Evolutionary conservation across 2,329 filamentous ascomycete genomes (phyloP).

Genomic region (Aspergillus pseudonomiae): DNA sequence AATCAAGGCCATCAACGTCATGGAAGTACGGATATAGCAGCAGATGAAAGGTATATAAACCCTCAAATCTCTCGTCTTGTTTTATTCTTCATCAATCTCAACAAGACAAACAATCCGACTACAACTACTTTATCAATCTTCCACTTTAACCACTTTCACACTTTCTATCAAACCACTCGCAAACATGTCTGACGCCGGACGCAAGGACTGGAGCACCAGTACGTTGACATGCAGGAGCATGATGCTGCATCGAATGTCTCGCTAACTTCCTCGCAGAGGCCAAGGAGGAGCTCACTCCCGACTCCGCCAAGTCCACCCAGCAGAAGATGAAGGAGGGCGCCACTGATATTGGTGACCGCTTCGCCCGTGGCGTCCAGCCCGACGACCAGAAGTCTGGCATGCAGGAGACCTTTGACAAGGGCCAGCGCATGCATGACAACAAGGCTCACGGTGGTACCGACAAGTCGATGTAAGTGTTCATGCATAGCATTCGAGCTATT

Average conservation of each 20-base stretch:
- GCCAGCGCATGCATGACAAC: conserved; percentile 50
- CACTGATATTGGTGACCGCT: conserved; percentile 60
- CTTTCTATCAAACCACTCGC: conserved; percentile 18
- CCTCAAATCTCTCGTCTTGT: background rate
- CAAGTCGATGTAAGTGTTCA: conserved; percentile 44
- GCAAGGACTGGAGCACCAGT: conserved; percentile 63
- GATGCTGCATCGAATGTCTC: background rate
- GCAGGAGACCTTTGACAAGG: conserved; percentile 57
- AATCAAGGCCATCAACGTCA: conserved; percentile 22
- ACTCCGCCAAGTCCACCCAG: conserved; percentile 63
- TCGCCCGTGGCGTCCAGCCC: conserved; percentile 53
- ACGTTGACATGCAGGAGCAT: conserved; percentile 22
- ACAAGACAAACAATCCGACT: conserved; percentile 4
- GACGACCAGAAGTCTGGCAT: conserved; percentile 58
- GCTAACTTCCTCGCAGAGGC: conserved; percentile 49
- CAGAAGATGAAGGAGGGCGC: conserved; percentile 61
- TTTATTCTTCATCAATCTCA: conserved; percentile 10
- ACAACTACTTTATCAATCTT: background rate
- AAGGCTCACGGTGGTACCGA: conserved; percentile 40
- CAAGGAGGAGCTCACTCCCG: conserved; percentile 60
- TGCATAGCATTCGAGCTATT: background rate
- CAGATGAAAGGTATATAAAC: conserved; percentile 27
- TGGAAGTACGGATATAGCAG: conserved; percentile 3
- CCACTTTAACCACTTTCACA: conserved; percentile 4
- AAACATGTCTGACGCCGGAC: conserved; percentile 63